Percentiles rank a stretch among this genome's conserved stretches.
phyloP scores from a whole-genome alignment of 192 early-diverging fungal species.

The Gryganskiella cystojenkinii region DNA sequence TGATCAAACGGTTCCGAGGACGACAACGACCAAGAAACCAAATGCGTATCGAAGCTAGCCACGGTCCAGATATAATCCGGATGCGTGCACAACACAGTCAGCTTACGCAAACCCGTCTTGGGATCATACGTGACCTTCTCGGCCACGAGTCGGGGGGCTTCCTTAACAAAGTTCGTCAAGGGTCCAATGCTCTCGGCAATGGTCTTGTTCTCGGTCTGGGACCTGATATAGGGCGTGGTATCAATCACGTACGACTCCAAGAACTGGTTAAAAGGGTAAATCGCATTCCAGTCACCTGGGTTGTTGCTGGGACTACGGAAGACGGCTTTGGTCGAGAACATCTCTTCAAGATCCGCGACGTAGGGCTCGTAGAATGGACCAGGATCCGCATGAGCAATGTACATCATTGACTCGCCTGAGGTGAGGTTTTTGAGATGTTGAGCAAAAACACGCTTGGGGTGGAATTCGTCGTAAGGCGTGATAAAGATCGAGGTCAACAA shows the following conservation, averaged over 20 bases:
- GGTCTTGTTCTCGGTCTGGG: slow-evolving; percentile 41
- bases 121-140: slow-evolving; percentile 61
- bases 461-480: slow-evolving; percentile 67
- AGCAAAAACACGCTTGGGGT: slow-evolving; percentile 73
- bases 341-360: slow-evolving; percentile 52
- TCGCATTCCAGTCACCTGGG: slow-evolving; percentile 65
- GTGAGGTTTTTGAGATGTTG: slow-evolving; percentile 74
- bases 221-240: slow-evolving; percentile 33
- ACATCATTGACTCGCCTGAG: slow-evolving; percentile 62
- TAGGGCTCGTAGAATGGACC: slow-evolving; percentile 60
- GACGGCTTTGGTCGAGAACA: slow-evolving; percentile 50
- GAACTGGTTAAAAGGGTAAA: slow-evolving; percentile 76
- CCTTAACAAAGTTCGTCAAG: slow-evolving; percentile 33
- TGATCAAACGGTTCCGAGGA: slow-evolving; percentile 53
- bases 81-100: slow-evolving; percentile 58
- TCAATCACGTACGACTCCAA: slow-evolving; percentile 60
- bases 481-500: slow-evolving; percentile 49
- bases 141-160: slow-evolving; percentile 53
- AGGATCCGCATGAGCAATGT: slow-evolving; percentile 72
- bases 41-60: slow-evolving; percentile 69
- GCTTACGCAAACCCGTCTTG: slow-evolving; percentile 55
- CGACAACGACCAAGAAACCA: slow-evolving; percentile 67
- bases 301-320: slow-evolving; percentile 45
- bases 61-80: slow-evolving; percentile 73
- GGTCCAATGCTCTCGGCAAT: slow-evolving; percentile 19